Evolutionary conservation across 2,329 filamentous ascomycete genomes (phyloP), one percentile per base, ranked within the genome.

Genomic region (Pseudopyricularia javanii): DNA sequence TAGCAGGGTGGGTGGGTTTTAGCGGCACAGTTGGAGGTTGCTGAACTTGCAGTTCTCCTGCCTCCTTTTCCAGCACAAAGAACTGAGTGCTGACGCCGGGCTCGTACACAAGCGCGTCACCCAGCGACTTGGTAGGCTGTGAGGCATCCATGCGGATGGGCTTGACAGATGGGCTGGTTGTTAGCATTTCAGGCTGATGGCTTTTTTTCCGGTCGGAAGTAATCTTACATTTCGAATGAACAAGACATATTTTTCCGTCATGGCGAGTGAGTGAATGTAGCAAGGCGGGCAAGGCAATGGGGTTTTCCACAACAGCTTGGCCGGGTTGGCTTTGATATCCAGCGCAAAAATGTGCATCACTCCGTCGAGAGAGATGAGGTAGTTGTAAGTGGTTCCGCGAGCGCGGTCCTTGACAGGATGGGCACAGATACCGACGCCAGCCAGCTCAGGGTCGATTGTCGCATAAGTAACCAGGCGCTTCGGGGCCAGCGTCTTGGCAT

Each of bases 271-370:
- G 43, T 47, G 43, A 12, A 47, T 47, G 43, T 47, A 47, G 11
- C 43, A 47, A 24, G 43, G 43, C 43, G 3, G 8, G 43, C 43
- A 47, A 15, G 20, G 20, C 43, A 47, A 26, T 3, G 17, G 43
- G 17, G 43, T 24, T 20, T 74, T 74, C 0, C 74, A 54, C 3
- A 75, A 70, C 61, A 74, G 67, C 28, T 75, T 76, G 54, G 60
- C 63, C 2, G 73, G 73, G 2, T 56, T 55, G 0, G 59, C 53
- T 0, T 68, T 55, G 51, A 47, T 47, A 12, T 47, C 43, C 20
- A 47, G 43, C 17, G 43, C 43, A 47, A 47, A 47, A 20, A 47
- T 20, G 17, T n/a, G 24, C 43, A 47, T 7, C 17, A 26, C 11
- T 24, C 43, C 43, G 4, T 47, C 20, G 12, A 12, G 9, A 20